A percentile compares a stretch with the other conserved stretches of the same genome.
Conservation (phyloP, 176 grass and related monocot species). For the Lolium perenne region DNA sequence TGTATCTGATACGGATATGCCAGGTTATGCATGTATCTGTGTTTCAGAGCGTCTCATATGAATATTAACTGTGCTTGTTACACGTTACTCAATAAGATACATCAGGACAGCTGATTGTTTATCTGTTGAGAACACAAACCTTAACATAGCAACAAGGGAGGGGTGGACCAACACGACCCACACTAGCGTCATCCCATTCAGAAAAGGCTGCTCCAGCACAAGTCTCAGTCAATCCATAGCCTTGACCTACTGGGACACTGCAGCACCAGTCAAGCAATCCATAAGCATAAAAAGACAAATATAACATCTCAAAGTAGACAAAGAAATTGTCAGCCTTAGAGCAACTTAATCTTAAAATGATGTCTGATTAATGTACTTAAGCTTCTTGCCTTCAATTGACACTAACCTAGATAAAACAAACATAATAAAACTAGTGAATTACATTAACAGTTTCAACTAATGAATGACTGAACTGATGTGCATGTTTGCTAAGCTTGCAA, state of each 20-base stretch:
- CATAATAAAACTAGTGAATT: neutral
- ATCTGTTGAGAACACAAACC: slow-evolving; percentile 43
- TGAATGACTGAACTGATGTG: neutral
- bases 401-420: neutral
- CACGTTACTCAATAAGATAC: neutral
- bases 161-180: slow-evolving; percentile 84
- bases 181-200: slow-evolving; percentile 68
- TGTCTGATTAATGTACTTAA: neutral
- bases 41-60: neutral
- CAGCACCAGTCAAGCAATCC: slow-evolving; percentile 24
- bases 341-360: slow-evolving; percentile 8
- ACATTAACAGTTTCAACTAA: neutral
- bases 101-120: slow-evolving; percentile 11
- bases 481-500: neutral
- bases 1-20: neutral
- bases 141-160: slow-evolving; percentile 90
- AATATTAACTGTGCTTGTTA: slow-evolving; percentile 19
- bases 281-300: slow-evolving; percentile 37
- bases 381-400: slow-evolving; percentile 8
- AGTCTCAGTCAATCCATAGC: slow-evolving; percentile 95
- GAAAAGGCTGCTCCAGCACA: slow-evolving; percentile 79
- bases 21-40: neutral
- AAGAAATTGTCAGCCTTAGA: neutral
- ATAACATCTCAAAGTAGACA: neutral
- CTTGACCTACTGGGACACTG: slow-evolving; percentile 89